phyloP scores from a whole-genome alignment of 1,284 basidiomycete genomes.

The Mycena citricolor region DNA sequence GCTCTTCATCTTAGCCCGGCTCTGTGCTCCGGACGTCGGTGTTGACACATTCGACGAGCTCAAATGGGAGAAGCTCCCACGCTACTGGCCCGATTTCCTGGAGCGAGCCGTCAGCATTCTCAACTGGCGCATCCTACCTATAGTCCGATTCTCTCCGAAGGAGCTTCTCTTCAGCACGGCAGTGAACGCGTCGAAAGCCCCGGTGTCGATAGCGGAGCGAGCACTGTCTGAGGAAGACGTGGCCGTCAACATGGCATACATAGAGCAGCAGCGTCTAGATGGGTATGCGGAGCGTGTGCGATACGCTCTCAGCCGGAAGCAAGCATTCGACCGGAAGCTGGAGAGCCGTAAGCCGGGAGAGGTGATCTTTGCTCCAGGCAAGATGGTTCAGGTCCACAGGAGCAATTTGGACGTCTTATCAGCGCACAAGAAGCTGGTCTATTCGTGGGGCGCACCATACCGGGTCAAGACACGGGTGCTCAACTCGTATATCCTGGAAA shows the following conservation, averaged over 20 bases:
- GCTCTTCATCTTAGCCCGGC: conserved; percentile 26
- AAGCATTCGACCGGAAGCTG: conserved; percentile 26
- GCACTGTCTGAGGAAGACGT: neutral
- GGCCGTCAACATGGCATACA: conserved; percentile 27
- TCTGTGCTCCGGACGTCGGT: conserved; percentile 34
- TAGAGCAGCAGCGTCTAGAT: conserved; percentile 30
- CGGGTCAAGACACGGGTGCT: neutral
- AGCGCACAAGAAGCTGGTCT: neutral
- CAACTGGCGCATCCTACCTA: conserved; percentile 26
- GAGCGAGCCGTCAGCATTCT: conserved; percentile 28
- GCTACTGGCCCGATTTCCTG: conserved; percentile 32
- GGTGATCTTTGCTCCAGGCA: conserved; percentile 27
- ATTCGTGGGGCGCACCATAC: neutral
- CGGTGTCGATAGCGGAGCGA: neutral
- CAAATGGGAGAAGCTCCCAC: conserved; percentile 18
- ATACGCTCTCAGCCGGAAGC: conserved; percentile 25
- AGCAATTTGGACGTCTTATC: no score
- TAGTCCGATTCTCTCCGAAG: conserved; percentile 19
- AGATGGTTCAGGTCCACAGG: conserved; percentile 34
- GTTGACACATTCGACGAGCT: no score
- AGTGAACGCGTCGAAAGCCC: conserved; percentile 24
- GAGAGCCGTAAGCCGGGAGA: conserved; percentile 13
- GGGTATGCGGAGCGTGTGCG: conserved; percentile 24
- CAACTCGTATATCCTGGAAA: neutral
- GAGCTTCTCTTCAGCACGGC: neutral